Base-by-base conservation (phyloP, 495 filamentous ascomycete genomes). In the Hypoxylon intermedium region DNA sequence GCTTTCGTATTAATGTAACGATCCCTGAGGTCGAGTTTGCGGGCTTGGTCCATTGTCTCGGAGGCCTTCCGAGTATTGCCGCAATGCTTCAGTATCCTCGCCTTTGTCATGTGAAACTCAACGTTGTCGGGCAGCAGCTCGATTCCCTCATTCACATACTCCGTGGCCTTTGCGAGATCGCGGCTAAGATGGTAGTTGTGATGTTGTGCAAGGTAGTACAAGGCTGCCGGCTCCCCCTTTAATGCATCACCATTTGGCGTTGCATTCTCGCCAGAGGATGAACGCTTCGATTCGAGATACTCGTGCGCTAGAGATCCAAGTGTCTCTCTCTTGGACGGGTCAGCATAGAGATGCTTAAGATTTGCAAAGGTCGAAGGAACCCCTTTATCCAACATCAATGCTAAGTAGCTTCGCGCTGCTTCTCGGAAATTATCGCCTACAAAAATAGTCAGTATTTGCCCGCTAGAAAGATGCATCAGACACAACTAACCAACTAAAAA, bases 1-100 rank as follows among this genome's bases (percentile, higher is more conserved):
- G 91, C 88, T 78, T 99, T 99, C 44, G 91, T 91, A 79, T 99
- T 99, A 79, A 98, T 98, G 71, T 97, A 94, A 19, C 94, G 89
- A 70, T 99, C 94, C 75, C 85, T 89, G 41, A 86, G 84, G 68
- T 99, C 94, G 53, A 97, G 77, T 28, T 82, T 78, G 24, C 94
- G 84, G 5, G 95, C 94, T 50, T 91, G 79, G 60, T 97, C 88
- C 92, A 99, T 98, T 23, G 84, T 84, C 60, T 91, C 86, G 1
- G 92, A 84, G 5, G 94, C 95, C 75, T 91, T 91, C 58, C 84
- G 79, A 0, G 82, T 73, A 69, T 96, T 85, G 11, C 94, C 94
- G 52, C 85, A 81, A 70, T 99, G 92, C 75, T 99, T 99, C 80
- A 85, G 90, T 83, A 97, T 92, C 67, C 95, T 85, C 1, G 94